phyloP scores from a whole-genome alignment of 1,284 basidiomycete species.

The Farysia itapuensis region DNA sequence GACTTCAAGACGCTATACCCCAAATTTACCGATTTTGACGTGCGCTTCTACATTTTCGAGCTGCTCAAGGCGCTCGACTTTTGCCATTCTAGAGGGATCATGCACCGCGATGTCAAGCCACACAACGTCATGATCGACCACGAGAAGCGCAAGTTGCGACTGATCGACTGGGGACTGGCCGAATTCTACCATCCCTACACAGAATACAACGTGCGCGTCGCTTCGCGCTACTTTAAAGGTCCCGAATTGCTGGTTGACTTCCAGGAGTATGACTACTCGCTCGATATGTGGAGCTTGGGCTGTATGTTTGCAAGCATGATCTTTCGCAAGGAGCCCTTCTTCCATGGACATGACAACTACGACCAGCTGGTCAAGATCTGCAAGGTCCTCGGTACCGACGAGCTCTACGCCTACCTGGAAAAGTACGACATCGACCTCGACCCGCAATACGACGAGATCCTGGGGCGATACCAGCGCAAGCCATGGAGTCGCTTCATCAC shows the following conservation, averaged over 20 bases:
- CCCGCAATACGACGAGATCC: constrained; percentile 59
- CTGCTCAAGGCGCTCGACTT: constrained; percentile 96
- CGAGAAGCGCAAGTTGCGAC: constrained; percentile 86
- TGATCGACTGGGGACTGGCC: constrained; percentile 98
- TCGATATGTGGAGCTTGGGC: constrained; percentile 96
- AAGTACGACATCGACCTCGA: constrained; percentile 70
- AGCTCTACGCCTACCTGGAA: constrained; percentile 71
- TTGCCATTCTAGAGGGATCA: constrained; percentile 97
- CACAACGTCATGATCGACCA: constrained; percentile 99
- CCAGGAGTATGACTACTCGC: constrained; percentile 88
- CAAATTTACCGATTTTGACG: constrained; percentile 90
- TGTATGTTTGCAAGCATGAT: constrained; percentile 89
- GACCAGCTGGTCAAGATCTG: constrained; percentile 98
- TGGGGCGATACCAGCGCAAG: constrained; percentile 75
- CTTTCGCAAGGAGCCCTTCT: constrained; percentile 98
- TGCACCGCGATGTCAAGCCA: constrained; percentile 98
- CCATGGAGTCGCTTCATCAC: constrained; percentile 68
- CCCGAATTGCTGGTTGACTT: constrained; percentile 97
- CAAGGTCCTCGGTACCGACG: constrained; percentile 95
- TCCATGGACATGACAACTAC: constrained; percentile 98
- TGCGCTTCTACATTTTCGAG: constrained; percentile 95
- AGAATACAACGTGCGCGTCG: constrained; percentile 97
- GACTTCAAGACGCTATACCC: constrained; percentile 98
- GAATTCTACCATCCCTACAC: constrained; percentile 98
- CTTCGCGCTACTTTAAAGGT: constrained; percentile 96